These are phyloP conservation scores for Verbascum thapsus DNA, from an alignment of 257 asterid species.

Conservation along the genomic window DNA sequence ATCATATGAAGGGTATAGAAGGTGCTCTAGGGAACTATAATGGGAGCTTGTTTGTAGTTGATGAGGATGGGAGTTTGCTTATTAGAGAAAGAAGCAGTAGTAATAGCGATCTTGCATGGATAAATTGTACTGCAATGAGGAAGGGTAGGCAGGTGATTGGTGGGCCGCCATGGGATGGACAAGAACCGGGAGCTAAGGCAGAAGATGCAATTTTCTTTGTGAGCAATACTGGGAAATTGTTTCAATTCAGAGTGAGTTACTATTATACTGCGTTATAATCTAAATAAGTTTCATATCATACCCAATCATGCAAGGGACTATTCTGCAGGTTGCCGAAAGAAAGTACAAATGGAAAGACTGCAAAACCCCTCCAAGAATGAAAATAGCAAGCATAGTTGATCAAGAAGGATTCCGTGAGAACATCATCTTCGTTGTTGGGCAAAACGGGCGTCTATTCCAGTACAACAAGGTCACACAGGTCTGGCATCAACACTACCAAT, in stretches of 20 bases:
- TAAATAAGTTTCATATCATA: too few relatives aligned
- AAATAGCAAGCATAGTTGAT: constrained; percentile 69
- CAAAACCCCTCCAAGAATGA: constrained; percentile 54
- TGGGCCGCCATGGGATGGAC: constrained; percentile 93
- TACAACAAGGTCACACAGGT: constrained; percentile 75
- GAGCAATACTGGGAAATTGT: constrained; percentile 65
- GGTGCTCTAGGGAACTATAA: constrained; percentile 77
- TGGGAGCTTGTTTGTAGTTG: constrained; percentile 75
- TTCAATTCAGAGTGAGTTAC: constrained; percentile 66
- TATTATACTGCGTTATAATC: too few relatives aligned
- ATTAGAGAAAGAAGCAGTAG: constrained; percentile 63
- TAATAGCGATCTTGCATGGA: constrained; percentile 64
- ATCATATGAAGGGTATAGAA: constrained; percentile 51
- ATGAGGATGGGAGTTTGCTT: constrained; percentile 68
- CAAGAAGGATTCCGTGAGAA: constrained; percentile 78
- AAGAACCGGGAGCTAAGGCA: constrained; percentile 42
- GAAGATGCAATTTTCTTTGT: constrained; percentile 76
- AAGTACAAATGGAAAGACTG: constrained; percentile 96
- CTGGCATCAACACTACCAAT: constrained; percentile 87
- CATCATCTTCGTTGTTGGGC: constrained; percentile 65
- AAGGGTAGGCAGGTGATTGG: constrained; percentile 63
- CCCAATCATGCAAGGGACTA: neutral
- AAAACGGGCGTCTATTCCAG: constrained; percentile 69
- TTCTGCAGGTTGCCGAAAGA: constrained; percentile 66
- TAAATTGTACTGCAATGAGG: constrained; percentile 75